A percentile compares a stretch with the other conserved stretches of the same genome.
Conservation (phyloP, 352 stramenopile species). For the Phytopythium mirpurense region DNA sequence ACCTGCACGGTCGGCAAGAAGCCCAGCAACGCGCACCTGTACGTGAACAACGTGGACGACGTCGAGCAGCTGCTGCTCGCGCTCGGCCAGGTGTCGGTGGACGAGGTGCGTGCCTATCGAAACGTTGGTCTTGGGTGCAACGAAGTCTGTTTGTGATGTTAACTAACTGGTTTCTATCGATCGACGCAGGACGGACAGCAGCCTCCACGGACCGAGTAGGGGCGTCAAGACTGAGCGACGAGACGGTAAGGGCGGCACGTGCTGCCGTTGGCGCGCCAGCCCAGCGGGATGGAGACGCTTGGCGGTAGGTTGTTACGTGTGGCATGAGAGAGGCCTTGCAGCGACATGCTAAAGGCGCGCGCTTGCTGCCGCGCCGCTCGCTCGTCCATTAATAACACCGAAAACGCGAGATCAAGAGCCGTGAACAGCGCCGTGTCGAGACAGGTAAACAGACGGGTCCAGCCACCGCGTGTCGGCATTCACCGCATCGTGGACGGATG, state of each 20-base stretch:
- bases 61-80: conserved; percentile 79
- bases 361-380: neutral
- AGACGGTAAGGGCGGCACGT: too few relatives aligned
- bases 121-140: neutral
- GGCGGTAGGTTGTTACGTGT: neutral
- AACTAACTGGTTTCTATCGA: neutral
- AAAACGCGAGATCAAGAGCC: conserved; percentile 1
- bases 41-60: conserved; percentile 87
- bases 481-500: conserved; percentile 5
- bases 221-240: neutral
- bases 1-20: conserved; percentile 92
- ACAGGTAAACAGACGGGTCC: too few relatives aligned
- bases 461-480: too few relatives aligned
- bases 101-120: conserved; percentile 15
- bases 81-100: conserved; percentile 29
- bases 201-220: neutral
- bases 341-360: too few relatives aligned
- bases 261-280: too few relatives aligned
- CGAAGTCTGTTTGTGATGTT: neutral
- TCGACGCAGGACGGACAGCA: neutral
- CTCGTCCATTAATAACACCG: neutral
- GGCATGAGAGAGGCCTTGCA: too few relatives aligned
- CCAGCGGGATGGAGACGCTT: too few relatives aligned
- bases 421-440: neutral
- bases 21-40: conserved; percentile 85